Evolutionary conservation across 352 stramenopile species (phyloP).

Genomic region (Phytophthora crassamura): DNA sequence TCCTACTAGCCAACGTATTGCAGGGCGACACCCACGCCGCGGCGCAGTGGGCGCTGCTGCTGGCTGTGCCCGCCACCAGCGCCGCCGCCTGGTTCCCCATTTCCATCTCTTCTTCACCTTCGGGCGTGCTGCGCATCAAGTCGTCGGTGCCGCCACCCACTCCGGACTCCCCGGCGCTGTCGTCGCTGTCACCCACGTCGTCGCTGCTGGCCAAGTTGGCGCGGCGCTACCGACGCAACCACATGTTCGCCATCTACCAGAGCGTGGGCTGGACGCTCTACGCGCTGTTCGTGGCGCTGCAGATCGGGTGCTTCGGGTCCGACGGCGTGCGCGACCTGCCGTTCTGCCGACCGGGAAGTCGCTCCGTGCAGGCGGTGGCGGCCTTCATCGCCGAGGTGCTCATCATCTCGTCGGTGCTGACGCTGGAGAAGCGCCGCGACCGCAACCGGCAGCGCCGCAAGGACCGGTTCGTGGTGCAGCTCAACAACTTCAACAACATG

Average conservation of each 20-base stretch:
- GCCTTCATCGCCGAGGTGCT: conserved; percentile 81
- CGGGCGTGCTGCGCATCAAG: conserved; percentile 42
- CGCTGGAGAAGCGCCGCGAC: conserved; percentile 56
- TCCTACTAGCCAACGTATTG: conserved; percentile 43
- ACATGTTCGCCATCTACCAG: conserved; percentile 78
- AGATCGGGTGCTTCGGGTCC: conserved; percentile 43
- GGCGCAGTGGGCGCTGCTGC: conserved; percentile 54
- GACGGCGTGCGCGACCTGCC: conserved; percentile 24
- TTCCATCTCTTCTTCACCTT: conserved; percentile 45
- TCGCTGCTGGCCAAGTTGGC: conserved; percentile 34
- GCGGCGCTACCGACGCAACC: conserved; percentile 46
- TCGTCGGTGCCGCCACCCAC: conserved; percentile 29
- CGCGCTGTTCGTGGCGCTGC: conserved; percentile 52
- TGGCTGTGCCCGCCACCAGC: conserved; percentile 65
- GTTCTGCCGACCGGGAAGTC: conserved; percentile 54
- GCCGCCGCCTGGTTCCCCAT: conserved; percentile 62
- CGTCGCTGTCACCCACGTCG: conserved; percentile 31
- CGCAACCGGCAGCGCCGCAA: conserved; percentile 42
- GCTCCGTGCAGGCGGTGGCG: conserved; percentile 59
- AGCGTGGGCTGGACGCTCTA: conserved; percentile 67
- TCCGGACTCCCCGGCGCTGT: conserved; percentile 23
- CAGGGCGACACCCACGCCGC: conserved; percentile 44
- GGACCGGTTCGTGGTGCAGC: conserved; percentile 67
- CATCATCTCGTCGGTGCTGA: conserved; percentile 80
- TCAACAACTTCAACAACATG: conserved; percentile 91